Evolutionary conservation across 768 basidiomycete genomes (phyloP), one percentile per base, ranked within the genome.

Genomic region (Boletus huronensis): DNA sequence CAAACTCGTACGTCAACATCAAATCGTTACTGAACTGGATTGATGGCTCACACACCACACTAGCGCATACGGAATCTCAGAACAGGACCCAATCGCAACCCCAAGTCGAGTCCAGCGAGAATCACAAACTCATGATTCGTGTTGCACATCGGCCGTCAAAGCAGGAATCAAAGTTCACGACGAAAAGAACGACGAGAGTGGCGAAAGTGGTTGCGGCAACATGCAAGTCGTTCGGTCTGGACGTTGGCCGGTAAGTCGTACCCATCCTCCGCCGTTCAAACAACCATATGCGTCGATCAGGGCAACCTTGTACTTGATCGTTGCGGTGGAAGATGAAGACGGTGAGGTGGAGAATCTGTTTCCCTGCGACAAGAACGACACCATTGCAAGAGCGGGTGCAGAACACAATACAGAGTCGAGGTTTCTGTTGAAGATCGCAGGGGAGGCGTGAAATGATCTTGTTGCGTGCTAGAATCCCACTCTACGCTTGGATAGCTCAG

Each of bases 151-250:
- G 61, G 9, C 48, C 59, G 0, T 61, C 71, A 7, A 55, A 55
- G 38, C 70, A 71, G 46, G 67, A 70, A 46, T 60, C 70, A 11
- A 72, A 70, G 32, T 72, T 70, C 25, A 67, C 59, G 23, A 53
- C 60, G 5, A 72, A 69, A n/a, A 36, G 49, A 23, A 61, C 65
- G n/a, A 71, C 70, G 19, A 72, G 54, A n/a, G 69, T 72, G 2
- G 45, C 35, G 14, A 70, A 69, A 17, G 65, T 70, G 36, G 54
- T 70, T 5, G 4, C 60, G 3, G 58, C 55, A 5, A 67, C 59
- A 23, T 70, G 69, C 60, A 72, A 57, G 34, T 72, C 69, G 25
- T 70, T 70, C 36, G 48, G 55, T 11, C 48, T 70, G 39, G 63
- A 69, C 31, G 26, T 23, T 2, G 50, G n/a, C 40, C 46, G 19